Conservation (phyloP, 2,329 filamentous ascomycete genomes). For the Colletotrichum kahawae region DNA sequence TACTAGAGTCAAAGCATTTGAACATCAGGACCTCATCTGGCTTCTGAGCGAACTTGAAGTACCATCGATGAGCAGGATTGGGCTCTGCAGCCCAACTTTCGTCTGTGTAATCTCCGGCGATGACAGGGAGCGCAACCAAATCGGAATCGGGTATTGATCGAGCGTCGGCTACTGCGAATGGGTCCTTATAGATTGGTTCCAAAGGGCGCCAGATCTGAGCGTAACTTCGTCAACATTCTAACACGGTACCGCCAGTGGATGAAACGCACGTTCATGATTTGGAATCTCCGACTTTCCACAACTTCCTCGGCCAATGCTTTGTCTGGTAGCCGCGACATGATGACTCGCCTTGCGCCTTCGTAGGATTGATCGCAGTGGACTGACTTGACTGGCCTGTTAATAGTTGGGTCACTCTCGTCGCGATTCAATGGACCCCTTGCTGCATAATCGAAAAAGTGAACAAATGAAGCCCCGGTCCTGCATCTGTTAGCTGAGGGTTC, state of each 20-base stretch:
- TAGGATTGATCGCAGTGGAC: conserved; percentile 65
- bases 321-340: not conserved
- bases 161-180: conserved; percentile 43
- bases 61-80: conserved; percentile 49
- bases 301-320: not conserved
- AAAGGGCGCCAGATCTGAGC: conserved; percentile 48
- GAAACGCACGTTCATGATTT: conserved; percentile 25
- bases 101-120: conserved; percentile 30
- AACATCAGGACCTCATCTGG: conserved; percentile 62
- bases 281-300: not conserved
- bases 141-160: conserved; percentile 39
- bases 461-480: conserved; percentile 28
- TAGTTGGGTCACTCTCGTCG: conserved; percentile 63
- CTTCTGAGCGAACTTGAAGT: conserved; percentile 54
- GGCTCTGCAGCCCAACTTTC: conserved; percentile 43
- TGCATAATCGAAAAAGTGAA: not conserved
- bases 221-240: not conserved
- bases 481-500: not conserved
- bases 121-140: conserved; percentile 38
- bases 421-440: conserved; percentile 40
- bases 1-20: conserved; percentile 65
- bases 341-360: conserved; percentile 34
- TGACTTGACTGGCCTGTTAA: conserved; percentile 44
- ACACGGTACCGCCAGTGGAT: not conserved
- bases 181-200: conserved; percentile 47